Base-by-base conservation (phyloP, 1,284 basidiomycete genomes). In the Sparassis latifolia region DNA sequence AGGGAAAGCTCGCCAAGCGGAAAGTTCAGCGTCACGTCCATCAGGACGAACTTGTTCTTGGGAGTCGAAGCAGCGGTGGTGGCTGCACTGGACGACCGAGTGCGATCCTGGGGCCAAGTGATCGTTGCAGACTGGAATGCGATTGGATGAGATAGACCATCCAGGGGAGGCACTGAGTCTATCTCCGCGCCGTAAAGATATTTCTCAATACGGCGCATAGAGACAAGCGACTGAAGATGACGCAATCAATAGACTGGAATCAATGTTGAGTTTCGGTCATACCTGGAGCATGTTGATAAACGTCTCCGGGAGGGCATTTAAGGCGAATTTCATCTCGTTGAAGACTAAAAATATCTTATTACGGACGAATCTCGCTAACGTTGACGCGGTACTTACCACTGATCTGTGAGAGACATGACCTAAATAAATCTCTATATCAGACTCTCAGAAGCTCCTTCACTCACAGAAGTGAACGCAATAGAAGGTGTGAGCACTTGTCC, bases 161-260 rank as follows among this genome's bases (percentile, higher is more conserved):
- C 68, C 7, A 87, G 67, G 5, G 82, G 78, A 10, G 75, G 74
- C 4, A 86, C 82, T 0, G 74, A 64, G 1, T 74, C 65, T 10
- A 94, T 81, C 67, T 94, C 92, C 1, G 77, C 77, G 5, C 79
- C 77, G 44, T 80, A 73, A 38, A 94, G 78, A 66, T 92, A 96
- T 64, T 91, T 93, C 65, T 96, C 92, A 55, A 97, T 95, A 45
- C 93, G 89, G 10, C 89, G 82, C 44, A 95, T 75, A 2, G 92
- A 95, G 28, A 96, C 90, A 49, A 92, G 77, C 49, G 83, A 79
- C 78, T 91, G 60, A 27, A 47, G 7, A 33, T 20, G 32, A 20
- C 31, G 33, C 5, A 50, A 46, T 30, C 32, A 50, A 43, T 12
- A 28, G 28, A 27, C 40, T 42, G 7, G 27, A 42, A 4, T 55